A percentile compares a stretch with the other conserved stretches of the same genome.
Evolutionary conservation across 1,284 basidiomycete genomes (phyloP).

Genomic region (Pascua guehoae): DNA sequence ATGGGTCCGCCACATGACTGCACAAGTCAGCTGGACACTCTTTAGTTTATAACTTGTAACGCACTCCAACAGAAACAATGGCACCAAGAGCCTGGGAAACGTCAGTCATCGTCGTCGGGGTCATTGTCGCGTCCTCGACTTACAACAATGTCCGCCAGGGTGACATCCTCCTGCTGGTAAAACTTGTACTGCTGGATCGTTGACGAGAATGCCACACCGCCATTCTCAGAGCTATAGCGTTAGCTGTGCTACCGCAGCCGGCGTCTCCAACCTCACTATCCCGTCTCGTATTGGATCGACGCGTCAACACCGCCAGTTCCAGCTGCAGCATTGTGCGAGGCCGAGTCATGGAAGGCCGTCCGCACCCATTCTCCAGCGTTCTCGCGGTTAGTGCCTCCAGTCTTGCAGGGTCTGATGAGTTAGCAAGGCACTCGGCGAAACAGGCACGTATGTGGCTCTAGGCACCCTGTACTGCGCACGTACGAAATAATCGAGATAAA

Average conservation of each 20-base stretch:
- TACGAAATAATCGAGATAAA: conserved; percentile 10
- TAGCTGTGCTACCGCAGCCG: background rate
- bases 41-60: background rate
- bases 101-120: background rate
- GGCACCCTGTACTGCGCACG: background rate
- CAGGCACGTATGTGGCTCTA: background rate
- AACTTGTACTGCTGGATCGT: conserved; percentile 13
- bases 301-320: conserved; percentile 22
- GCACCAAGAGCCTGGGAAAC: conserved; percentile 11
- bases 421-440: background rate
- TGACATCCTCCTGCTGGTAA: conserved; percentile 14
- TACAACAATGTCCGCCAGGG: conserved; percentile 15
- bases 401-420: conserved; percentile 33
- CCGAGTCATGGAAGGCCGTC: conserved; percentile 20
- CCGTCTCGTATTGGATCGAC: conserved; percentile 17
- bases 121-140: background rate
- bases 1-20: conserved; percentile 17
- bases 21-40: background rate
- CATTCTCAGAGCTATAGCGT: conserved; percentile 12
- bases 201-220: conserved; percentile 8
- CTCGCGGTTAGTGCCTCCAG: conserved; percentile 13
- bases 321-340: conserved; percentile 10
- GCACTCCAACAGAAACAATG: conserved; percentile 14
- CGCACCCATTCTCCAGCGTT: conserved; percentile 21
- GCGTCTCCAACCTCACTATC: conserved; percentile 1